Evolutionary conservation across 1,284 basidiomycete species (phyloP).

Genomic region (Rhodotorula sp.): DNA sequence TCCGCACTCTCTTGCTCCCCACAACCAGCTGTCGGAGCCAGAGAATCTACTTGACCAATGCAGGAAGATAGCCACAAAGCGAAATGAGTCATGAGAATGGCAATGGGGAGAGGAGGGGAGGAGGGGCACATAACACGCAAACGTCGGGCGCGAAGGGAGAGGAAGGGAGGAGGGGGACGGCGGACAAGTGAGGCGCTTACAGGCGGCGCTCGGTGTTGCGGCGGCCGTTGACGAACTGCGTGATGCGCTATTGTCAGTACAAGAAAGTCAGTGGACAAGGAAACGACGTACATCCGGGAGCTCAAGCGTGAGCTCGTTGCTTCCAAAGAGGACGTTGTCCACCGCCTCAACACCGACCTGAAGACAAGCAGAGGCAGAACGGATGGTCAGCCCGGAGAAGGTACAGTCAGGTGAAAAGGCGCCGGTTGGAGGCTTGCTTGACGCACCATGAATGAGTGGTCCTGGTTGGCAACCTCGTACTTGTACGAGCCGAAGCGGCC

Average conservation of each 20-base stretch:
- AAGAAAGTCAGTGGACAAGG: neutral
- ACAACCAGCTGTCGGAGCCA: too few species aligned
- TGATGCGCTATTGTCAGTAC: slow-evolving; percentile 53
- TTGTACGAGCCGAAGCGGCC: slow-evolving; percentile 60
- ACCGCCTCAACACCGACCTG: slow-evolving; percentile 57
- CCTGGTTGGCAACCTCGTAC: slow-evolving; percentile 58
- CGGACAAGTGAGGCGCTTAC: neutral
- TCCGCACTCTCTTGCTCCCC: too few species aligned
- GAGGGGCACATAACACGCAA: too few species aligned
- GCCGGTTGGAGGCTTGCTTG: slow-evolving; percentile 43
- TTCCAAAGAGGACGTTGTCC: slow-evolving; percentile 55
- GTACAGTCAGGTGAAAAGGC: slow-evolving; percentile 52
- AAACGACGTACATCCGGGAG: slow-evolving; percentile 38
- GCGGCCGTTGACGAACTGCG: slow-evolving; percentile 54
- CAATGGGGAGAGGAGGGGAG: neutral
- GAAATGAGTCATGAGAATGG: too few species aligned
- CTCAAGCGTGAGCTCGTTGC: slow-evolving; percentile 56
- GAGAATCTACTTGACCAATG: slow-evolving; percentile 6
- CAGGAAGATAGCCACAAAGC: neutral
- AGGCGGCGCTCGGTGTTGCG: slow-evolving; percentile 54
- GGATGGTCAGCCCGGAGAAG: too few species aligned
- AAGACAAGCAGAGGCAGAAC: slow-evolving; percentile 52
- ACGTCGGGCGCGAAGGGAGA: too few species aligned
- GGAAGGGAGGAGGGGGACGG: neutral
- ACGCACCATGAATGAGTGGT: slow-evolving; percentile 56